A percentile compares a stretch with the other conserved stretches of the same genome.
phyloP scores from a whole-genome alignment of 495 filamentous ascomycete species.

The Talaromyces trachyspermus region DNA sequence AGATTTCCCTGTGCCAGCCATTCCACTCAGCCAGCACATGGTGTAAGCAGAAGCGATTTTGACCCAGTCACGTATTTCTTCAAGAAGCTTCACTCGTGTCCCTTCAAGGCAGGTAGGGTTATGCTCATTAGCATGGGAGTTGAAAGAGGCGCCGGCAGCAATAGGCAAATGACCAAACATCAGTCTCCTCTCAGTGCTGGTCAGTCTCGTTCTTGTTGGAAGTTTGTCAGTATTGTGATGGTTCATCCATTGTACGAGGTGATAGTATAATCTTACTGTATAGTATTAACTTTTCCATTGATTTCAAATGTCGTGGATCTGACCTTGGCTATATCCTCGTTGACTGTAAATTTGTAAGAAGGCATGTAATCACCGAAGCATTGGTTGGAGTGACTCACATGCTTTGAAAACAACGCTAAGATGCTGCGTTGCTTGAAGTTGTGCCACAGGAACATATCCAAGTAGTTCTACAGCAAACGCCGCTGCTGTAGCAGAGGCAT shows the following conservation, averaged over 20 bases:
- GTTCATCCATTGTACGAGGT: too few relatives aligned
- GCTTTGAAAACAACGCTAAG: not conserved
- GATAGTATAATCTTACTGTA: too few relatives aligned
- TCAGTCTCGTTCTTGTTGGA: not conserved
- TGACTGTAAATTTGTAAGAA: too few relatives aligned
- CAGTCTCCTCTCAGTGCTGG: not conserved
- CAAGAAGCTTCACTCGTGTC: slow-evolving; percentile 21
- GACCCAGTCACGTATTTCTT: slow-evolving; percentile 18
- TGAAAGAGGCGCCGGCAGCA: slow-evolving; percentile 10
- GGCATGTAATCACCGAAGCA: too few relatives aligned
- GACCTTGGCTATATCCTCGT: too few relatives aligned
- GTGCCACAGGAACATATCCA: not conserved
- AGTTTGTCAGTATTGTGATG: too few relatives aligned
- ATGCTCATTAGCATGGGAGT: slow-evolving; percentile 15
- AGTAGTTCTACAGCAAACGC: slow-evolving; percentile 27
- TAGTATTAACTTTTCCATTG: too few relatives aligned
- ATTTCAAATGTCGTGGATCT: too few relatives aligned
- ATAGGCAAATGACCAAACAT: too few relatives aligned
- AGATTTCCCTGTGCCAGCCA: slow-evolving; percentile 27
- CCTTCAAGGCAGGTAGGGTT: slow-evolving; percentile 15
- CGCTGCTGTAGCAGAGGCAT: slow-evolving; percentile 30
- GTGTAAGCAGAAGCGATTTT: slow-evolving; percentile 2
- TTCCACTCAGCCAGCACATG: slow-evolving; percentile 28
- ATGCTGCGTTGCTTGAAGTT: not conserved
- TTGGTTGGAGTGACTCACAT: too few relatives aligned